phyloP scores from a whole-genome alignment of 129 eudicot genomes.

The Arctium minus region DNA sequence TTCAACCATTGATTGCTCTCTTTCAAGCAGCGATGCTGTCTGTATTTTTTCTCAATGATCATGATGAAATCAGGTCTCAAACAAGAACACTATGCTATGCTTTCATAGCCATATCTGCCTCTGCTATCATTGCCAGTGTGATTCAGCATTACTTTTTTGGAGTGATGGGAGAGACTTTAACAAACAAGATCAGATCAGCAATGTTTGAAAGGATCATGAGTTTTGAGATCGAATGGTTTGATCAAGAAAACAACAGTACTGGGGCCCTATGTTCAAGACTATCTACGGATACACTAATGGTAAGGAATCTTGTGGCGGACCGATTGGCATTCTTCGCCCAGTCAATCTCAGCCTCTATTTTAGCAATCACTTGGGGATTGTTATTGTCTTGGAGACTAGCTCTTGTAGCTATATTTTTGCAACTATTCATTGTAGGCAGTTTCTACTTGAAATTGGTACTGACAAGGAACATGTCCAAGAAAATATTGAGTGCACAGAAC shows the following conservation, averaged over 20 bases:
- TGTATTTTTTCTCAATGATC: slow-evolving; percentile 20
- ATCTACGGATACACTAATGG: slow-evolving; percentile 27
- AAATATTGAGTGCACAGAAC: slow-evolving; percentile 24
- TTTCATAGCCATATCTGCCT: slow-evolving; percentile 16
- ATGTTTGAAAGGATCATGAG: slow-evolving; percentile 19
- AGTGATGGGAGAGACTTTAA: slow-evolving; percentile 18
- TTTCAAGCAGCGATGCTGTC: slow-evolving; percentile 30
- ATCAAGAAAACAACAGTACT: slow-evolving; percentile 23
- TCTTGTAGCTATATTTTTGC: slow-evolving; percentile 16
- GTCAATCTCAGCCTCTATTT: slow-evolving; percentile 24
- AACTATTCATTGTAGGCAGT: slow-evolving; percentile 25
- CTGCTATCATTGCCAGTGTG: slow-evolving; percentile 18
- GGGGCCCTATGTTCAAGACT: slow-evolving; percentile 33
- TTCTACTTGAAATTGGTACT: slow-evolving; percentile 25
- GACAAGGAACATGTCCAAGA: slow-evolving; percentile 29
- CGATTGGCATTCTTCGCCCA: slow-evolving; percentile 35
- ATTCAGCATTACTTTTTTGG: slow-evolving; percentile 28
- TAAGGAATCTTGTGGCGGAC: slow-evolving; percentile 33
- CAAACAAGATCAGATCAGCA: slow-evolving; percentile 19
- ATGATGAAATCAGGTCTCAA: slow-evolving; percentile 14
- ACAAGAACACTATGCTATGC: slow-evolving; percentile 15
- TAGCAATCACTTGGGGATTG: slow-evolving; percentile 34
- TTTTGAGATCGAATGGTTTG: slow-evolving; percentile 31
- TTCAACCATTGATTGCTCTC: slow-evolving; percentile 27
- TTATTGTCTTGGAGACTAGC: slow-evolving; percentile 36